These are phyloP conservation scores for Scedosporium aurantiacum DNA, from an alignment of 2,329 filamentous ascomycete genomes.

Conservation along the genomic window DNA sequence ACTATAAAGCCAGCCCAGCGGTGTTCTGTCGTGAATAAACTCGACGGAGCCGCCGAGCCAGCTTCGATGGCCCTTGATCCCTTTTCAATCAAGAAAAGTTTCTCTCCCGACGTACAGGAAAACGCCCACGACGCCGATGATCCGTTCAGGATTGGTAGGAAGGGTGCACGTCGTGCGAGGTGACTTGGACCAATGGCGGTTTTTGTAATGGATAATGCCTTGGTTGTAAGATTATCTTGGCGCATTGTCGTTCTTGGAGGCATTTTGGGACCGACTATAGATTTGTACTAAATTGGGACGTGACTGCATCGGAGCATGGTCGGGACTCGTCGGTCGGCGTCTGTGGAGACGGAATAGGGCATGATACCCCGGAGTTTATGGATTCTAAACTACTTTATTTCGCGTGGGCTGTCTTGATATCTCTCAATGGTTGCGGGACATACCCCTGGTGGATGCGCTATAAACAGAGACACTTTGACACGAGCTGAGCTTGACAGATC, in stretches of 20 bases:
- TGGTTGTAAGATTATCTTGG: background rate
- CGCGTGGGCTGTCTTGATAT: background rate
- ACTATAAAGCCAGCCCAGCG: background rate
- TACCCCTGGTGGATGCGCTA: too few relatives aligned
- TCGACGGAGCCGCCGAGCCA: background rate
- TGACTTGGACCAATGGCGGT: background rate
- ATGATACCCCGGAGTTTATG: background rate
- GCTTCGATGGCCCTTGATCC: background rate
- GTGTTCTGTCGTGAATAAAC: background rate
- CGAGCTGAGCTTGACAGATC: background rate
- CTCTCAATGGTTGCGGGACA: background rate
- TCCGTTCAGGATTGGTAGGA: background rate
- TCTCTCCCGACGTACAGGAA: too few relatives aligned
- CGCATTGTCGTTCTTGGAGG: background rate
- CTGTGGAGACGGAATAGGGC: background rate
- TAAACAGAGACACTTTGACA: background rate
- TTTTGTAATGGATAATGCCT: background rate
- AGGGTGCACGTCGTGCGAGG: background rate
- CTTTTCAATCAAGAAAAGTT: background rate
- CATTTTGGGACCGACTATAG: background rate
- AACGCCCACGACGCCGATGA: background rate
- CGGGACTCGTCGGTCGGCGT: background rate
- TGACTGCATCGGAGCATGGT: background rate
- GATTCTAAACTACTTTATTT: background rate
- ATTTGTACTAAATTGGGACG: background rate